Evolutionary conservation across 768 basidiomycete genomes (phyloP), one percentile per base, ranked within the genome.

Genomic region (Polyporus arcularius): DNA sequence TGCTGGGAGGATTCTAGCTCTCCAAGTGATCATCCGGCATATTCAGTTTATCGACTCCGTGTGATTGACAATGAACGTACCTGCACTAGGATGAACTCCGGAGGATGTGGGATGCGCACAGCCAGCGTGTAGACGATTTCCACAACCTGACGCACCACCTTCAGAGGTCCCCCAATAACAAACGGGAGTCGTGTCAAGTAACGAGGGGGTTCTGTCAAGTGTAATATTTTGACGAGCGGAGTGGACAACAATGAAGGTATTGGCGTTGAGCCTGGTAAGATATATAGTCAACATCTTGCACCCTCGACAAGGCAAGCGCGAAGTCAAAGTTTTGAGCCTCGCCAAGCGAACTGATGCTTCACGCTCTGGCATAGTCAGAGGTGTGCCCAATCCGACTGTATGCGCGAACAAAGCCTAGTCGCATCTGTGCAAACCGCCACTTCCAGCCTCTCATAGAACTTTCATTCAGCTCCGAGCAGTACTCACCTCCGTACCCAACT

Each of bases 1-100:
- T 95, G 61, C 91, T 92, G 9, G 97, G 97, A 30, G 97, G 97
- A 70, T 98, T 99, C 94, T 99, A 69, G 35, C 56, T 69, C 57
- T 35, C 39, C 32, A 50, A 30, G 31, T 21, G 11, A 18, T 6
- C 14, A 39, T n/a, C 14, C 21, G 15, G 1, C 26, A 26, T n/a
- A 42, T 15, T 51, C 21, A 50, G 47, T 35, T 5, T 30, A 9
- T 2, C 7, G 40, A 21, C 5, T 11, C n/a, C 6, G 10, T 6
- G 15, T 16, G 3, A 16, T 18, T 9, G 2, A 35, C n/a, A 15
- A 4, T 2, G 0, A 12, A 15, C 62, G 48, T 60, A 94, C 96
- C 80, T 98, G 97, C 2, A 98, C 92, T 60, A 98, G 74, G 58
- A 98, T 85, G 68, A 86, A 93, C 71, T 92, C 88, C 2, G 92